phyloP scores from a whole-genome alignment of 202 grass and related monocot genomes.

The Cymbopogon flexuosus region DNA sequence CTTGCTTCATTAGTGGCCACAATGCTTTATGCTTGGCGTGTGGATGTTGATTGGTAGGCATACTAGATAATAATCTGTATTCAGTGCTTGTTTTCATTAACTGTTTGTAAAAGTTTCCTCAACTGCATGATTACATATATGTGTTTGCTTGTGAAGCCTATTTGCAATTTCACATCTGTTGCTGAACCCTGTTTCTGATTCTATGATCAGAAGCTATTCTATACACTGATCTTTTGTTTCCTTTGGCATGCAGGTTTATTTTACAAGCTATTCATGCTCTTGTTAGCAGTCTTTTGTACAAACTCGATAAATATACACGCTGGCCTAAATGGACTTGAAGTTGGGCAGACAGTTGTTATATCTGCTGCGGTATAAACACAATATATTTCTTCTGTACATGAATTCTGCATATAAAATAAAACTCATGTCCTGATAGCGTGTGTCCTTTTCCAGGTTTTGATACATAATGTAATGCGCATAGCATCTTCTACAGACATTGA shows the following conservation, averaged over 20 bases:
- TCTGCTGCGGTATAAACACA: constrained; percentile 72
- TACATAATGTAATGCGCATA: constrained; percentile 98
- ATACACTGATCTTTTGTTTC: constrained; percentile 17
- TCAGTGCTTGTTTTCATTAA: not conserved
- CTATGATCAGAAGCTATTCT: not conserved
- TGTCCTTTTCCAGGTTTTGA: constrained; percentile 71
- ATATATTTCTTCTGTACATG: not conserved
- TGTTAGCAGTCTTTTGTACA: constrained; percentile 93
- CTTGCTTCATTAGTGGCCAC: not conserved
- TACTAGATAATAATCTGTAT: not conserved
- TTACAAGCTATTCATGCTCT: constrained; percentile 91
- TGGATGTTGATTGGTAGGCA: not conserved
- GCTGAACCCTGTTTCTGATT: constrained; percentile 1
- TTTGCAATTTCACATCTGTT: not conserved
- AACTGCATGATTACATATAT: no score
- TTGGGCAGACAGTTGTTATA: constrained; percentile 90
- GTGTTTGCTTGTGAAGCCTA: not conserved
- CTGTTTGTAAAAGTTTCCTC: no score
- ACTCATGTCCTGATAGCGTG: constrained; percentile 11
- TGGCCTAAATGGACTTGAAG: constrained; percentile 93
- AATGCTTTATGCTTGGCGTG: not conserved
- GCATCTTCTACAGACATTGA: constrained; percentile 77
- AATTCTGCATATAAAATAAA: not conserved
- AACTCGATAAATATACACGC: constrained; percentile 99
- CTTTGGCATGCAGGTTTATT: constrained; percentile 52